Evolutionary conservation across 345 rosid species (phyloP), one percentile per base, ranked within the genome.

Genomic region (Trapa bicornis): DNA sequence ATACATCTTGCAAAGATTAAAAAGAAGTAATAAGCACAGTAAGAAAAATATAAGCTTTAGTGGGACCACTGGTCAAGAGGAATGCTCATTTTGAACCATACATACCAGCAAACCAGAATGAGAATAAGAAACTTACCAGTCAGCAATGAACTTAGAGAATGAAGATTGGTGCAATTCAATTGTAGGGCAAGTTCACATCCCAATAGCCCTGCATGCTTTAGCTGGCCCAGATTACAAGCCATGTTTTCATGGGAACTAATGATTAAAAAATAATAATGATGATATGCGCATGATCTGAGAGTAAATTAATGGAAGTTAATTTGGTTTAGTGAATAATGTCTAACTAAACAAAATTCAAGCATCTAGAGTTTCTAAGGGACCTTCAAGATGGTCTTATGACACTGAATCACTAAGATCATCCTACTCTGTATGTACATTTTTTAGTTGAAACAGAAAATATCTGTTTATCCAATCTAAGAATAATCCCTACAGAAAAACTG

Each of bases 381-480:
- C 67, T 29, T 65, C 10, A 13, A 43, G 32, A 65, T 65, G 47
- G 32, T 43, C 17, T n/a, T 43, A 12, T 37, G 47, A 35, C 36
- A 29, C 52, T 65, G 29, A 22, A 43, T 65, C 50, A 43, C 67
- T 65, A 41, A 4, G 42, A 65, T 41, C 14, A 65, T 43, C 52
- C 67, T 65, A 43, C 67, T 43, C 53, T 65, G 53, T 65, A 65
- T 65, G 53, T 65, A 65, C 67, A 47, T 58, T 54, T 38, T 58
- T 35, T 15, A 54, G 38, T 35, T 35, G 33, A 32, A 42, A 65
- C 67, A 14, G 53, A 33, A 41, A 29, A 42, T n/a, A 37, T 10
- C 66, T 64, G 60, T 54, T 11, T 32, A 29, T 63, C 67, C 36
- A 43, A 29, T 47, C 52, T 65, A 43, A n/a, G 36, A 37, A 53